Base-by-base conservation (phyloP, 1,284 basidiomycete species). In the Mrakiaceae sp. region DNA sequence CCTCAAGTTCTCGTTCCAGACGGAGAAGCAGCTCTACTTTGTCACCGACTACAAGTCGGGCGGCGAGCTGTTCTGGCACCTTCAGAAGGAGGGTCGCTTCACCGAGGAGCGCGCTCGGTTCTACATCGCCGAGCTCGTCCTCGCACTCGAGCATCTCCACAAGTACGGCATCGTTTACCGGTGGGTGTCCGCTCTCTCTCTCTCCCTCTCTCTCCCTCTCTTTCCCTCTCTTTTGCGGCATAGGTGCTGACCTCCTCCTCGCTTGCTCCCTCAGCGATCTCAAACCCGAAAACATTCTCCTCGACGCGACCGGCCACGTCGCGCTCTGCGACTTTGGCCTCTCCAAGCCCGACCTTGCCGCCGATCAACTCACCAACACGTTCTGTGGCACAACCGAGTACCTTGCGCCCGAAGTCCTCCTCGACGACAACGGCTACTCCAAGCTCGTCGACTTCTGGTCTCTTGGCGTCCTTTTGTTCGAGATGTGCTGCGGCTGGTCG, bases 401-500 rank as follows among this genome's bases (percentile, higher is more conserved):
- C 75, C 87, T 98, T 60, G 96, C 96, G 0, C 96, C 96, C 2
- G 96, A 99, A 75, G 95, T 99, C 40, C 81, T 99, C n/a, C 83
- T 99, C 46, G 94, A 98, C 76, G 96, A 98, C 76, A 91, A 95
- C 70, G 96, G 96, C 11, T 98, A 98, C 78, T 93, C 90, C 65
- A 98, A 98, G 78, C 85, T 97, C 64, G 96, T 99, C 70, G 96
- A 99, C 75, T 98, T 98, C 75, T 99, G 96, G 96, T 91, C 87
- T 60, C 79, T 98, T 10, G 94, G 93, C 60, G 92, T 94, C 14
- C 80, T 91, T 53, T 79, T 94, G 47, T 94, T 94, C 72, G 91
- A 94, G 77, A 98, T 99, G 96, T 98, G 95, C 75, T 98, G 96
- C 72, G 96, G 96, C 14, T 98, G 96, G 96, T 93, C 89, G 75